These are phyloP conservation scores for Teratosphaeria nubilosa DNA, from an alignment of 2,329 filamentous ascomycete genomes.

Conservation along the genomic window DNA sequence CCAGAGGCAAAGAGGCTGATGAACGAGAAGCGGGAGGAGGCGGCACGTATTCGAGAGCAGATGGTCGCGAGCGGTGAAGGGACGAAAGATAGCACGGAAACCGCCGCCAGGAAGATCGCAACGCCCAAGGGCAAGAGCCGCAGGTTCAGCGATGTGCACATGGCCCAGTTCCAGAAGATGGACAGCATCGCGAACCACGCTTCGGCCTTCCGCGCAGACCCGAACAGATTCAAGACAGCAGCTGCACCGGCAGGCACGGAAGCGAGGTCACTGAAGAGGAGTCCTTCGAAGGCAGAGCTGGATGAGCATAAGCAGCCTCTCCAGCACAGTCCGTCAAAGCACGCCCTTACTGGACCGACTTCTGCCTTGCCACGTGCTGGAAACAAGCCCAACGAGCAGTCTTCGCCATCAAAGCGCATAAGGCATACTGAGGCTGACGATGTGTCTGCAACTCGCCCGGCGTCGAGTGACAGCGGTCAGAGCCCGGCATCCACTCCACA, in stretches of 20 bases:
- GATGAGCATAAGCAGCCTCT: slow-evolving; percentile 39
- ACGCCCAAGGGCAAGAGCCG: slow-evolving; percentile 66
- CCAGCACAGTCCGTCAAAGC: slow-evolving; percentile 14
- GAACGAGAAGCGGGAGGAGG: slow-evolving; percentile 61
- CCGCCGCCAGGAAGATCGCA: slow-evolving; percentile 58
- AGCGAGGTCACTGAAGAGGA: slow-evolving; percentile 42
- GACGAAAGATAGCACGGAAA: slow-evolving; percentile 26
- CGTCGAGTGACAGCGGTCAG: slow-evolving; percentile 38
- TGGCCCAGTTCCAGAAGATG: slow-evolving; percentile 92
- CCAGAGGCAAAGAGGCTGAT: slow-evolving; percentile 51
- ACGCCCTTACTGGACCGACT: not conserved
- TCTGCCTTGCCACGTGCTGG: not conserved
- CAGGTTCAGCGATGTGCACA: slow-evolving; percentile 76
- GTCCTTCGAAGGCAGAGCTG: slow-evolving; percentile 51
- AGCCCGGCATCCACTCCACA: slow-evolving; percentile 35
- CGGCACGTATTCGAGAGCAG: slow-evolving; percentile 58
- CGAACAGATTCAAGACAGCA: not conserved
- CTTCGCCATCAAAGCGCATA: slow-evolving; percentile 53
- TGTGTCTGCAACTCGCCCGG: slow-evolving; percentile 53
- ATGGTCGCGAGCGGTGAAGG: slow-evolving; percentile 52
- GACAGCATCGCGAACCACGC: slow-evolving; percentile 84
- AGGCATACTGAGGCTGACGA: slow-evolving; percentile 54
- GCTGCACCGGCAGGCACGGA: slow-evolving; percentile 6
- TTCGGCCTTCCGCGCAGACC: slow-evolving; percentile 56
- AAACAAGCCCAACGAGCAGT: slow-evolving; percentile 12